Percentiles rank a stretch among this genome's conserved stretches.
These are phyloP conservation scores for Candida lessepsii DNA, from an alignment of 805 yeast genomes.

Conservation along the genomic window DNA sequence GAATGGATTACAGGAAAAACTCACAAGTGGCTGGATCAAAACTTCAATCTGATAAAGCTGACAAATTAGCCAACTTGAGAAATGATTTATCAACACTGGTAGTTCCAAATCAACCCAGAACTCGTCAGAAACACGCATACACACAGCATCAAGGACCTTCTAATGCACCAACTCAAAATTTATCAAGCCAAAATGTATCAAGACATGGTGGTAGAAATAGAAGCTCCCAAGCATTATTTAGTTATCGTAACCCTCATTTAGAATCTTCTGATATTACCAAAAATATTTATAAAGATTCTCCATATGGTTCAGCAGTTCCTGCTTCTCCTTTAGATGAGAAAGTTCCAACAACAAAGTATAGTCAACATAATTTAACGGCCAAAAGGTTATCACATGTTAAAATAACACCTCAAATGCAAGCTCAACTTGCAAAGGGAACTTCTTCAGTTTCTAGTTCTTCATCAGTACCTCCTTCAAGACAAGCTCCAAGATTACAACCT, in stretches of 20 bases:
- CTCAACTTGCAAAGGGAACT: not conserved
- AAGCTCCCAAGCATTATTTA: slow-evolving; percentile 34
- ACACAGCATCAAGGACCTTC: not conserved
- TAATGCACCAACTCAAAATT: not conserved
- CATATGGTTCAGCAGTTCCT: slow-evolving; percentile 15
- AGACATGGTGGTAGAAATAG: slow-evolving; percentile 11
- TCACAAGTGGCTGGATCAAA: slow-evolving; percentile 22
- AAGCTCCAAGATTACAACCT: slow-evolving; percentile 6
- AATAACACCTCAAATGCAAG: slow-evolving; percentile 5
- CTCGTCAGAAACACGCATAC: slow-evolving; percentile 2
- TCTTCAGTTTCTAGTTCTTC: slow-evolving; percentile 2
- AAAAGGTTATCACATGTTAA: slow-evolving; percentile 18
- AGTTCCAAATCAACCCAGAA: slow-evolving; percentile 5
- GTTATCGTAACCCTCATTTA: slow-evolving; percentile 25
- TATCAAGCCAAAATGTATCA: not conserved
- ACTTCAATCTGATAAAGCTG: slow-evolving; percentile 23
- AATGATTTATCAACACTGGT: slow-evolving; percentile 7
- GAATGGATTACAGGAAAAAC: slow-evolving; percentile 39
- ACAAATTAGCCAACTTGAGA: slow-evolving; percentile 22
- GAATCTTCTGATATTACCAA: slow-evolving; percentile 14
- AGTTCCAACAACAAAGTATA: slow-evolving; percentile 14
- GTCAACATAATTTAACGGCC: slow-evolving; percentile 18
- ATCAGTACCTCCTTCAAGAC: slow-evolving; percentile 6
- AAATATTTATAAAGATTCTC: slow-evolving; percentile 12
- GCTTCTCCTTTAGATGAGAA: slow-evolving; percentile 16